Conservation (phyloP, 306 rosid species). For the Cicer chorassanicum region DNA sequence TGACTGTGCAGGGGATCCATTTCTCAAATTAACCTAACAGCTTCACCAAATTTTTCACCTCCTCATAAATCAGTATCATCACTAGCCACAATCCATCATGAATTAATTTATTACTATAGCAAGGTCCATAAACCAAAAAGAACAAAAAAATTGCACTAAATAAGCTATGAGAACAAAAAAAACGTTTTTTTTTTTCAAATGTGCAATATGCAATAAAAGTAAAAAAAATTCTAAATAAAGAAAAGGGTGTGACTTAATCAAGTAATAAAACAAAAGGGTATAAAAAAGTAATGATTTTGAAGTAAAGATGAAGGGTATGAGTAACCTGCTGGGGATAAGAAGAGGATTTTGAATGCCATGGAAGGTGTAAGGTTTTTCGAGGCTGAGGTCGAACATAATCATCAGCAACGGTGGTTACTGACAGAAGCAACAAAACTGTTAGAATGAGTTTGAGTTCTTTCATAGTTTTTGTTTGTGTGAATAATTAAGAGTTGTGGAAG, state of each 20-base stretch:
- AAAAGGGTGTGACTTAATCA: not conserved
- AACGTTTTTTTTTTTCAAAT: not conserved
- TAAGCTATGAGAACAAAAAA: conserved; percentile 7
- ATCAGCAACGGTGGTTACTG: conserved; percentile 43
- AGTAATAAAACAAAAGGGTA: conserved; percentile 26
- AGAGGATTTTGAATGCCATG: conserved; percentile 55
- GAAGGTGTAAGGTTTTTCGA: conserved; percentile 67
- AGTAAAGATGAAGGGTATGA: not conserved
- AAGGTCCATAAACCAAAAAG: not conserved
- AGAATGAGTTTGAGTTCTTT: conserved; percentile 42
- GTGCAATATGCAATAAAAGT: conserved; percentile 5
- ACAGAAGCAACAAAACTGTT: conserved; percentile 40
- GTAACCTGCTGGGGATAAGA: conserved; percentile 81
- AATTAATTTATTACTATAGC: not conserved
- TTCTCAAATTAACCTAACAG: conserved; percentile 7
- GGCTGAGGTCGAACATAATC: conserved; percentile 80
- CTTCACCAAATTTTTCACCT: not conserved
- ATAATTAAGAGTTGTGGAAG: conserved; percentile 14
- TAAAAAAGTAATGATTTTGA: conserved; percentile 3
- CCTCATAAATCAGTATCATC: not conserved
- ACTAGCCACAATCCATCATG: conserved; percentile 1
- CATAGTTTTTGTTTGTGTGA: conserved; percentile 47
- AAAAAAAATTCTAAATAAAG: not conserved
- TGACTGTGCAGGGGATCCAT: not conserved
- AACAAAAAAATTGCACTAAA: not conserved